Conservation (phyloP, 345 rosid species). For the Salix suchowensis region DNA sequence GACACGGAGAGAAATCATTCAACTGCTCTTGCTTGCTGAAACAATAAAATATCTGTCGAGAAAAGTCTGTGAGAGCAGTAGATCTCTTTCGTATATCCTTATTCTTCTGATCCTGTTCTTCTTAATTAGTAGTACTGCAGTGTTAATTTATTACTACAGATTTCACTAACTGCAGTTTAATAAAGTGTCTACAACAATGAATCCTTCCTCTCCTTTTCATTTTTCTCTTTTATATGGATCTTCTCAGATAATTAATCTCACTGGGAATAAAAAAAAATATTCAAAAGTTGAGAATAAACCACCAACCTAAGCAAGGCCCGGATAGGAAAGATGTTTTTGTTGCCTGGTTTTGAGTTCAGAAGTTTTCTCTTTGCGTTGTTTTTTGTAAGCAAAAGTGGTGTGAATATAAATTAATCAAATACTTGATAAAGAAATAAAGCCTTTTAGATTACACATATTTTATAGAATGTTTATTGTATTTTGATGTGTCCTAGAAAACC, state of each 20-base stretch:
- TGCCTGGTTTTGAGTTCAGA: no score
- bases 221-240: neutral
- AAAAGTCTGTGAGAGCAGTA: neutral
- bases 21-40: neutral
- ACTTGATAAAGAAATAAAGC: no score
- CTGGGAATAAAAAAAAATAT: neutral
- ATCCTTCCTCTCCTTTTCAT: neutral
- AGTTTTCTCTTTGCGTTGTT: no score
- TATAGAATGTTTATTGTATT: no score
- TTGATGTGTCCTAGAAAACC: no score
- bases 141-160: neutral
- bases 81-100: neutral
- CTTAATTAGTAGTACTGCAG: neutral
- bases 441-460: no score
- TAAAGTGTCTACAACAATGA: neutral
- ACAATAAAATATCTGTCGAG: neutral
- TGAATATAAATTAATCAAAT: no score
- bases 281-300: neutral
- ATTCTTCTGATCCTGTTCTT: no score
- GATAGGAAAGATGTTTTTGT: no score
- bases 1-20: constrained; percentile 17
- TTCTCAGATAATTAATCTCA: neutral
- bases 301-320: no score
- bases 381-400: no score
- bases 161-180: neutral